Conservation (phyloP, 2,329 filamentous ascomycete species). For the Botrytis cinerea region DNA sequence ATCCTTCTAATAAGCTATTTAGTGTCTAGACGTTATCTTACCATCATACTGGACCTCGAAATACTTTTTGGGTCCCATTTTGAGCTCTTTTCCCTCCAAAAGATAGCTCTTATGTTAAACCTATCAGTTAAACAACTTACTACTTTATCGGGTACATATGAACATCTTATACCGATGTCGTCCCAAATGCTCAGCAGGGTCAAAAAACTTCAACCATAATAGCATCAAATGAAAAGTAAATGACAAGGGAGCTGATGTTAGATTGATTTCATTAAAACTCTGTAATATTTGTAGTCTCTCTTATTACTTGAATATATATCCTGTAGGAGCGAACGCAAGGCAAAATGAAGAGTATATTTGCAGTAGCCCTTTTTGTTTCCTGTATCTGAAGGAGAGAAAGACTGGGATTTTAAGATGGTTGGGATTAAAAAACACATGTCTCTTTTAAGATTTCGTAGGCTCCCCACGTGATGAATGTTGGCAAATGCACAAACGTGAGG, state of each 20-base stretch:
- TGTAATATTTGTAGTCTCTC: too few species aligned
- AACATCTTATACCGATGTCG: background rate
- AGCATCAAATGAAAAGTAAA: too few species aligned
- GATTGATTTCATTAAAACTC: background rate
- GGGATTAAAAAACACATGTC: background rate
- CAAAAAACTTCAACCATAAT: too few species aligned
- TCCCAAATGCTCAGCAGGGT: background rate
- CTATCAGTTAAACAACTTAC: background rate
- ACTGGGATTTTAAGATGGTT: background rate
- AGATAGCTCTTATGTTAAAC: background rate
- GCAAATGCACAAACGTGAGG: background rate
- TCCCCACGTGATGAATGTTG: background rate
- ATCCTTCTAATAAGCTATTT: too few species aligned
- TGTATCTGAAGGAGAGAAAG: background rate
- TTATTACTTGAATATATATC: background rate
- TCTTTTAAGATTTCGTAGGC: background rate
- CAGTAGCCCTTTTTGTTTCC: background rate
- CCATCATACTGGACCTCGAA: background rate
- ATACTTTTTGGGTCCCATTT: accelerated
- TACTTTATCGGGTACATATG: background rate
- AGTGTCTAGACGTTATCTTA: too few species aligned
- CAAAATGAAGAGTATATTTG: background rate
- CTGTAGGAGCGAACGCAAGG: accelerated
- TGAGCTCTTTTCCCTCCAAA: background rate
- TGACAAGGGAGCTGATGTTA: too few species aligned